These are phyloP conservation scores for Colletotrichum navitas DNA, from an alignment of 2,329 filamentous ascomycete species.

Conservation along the genomic window DNA sequence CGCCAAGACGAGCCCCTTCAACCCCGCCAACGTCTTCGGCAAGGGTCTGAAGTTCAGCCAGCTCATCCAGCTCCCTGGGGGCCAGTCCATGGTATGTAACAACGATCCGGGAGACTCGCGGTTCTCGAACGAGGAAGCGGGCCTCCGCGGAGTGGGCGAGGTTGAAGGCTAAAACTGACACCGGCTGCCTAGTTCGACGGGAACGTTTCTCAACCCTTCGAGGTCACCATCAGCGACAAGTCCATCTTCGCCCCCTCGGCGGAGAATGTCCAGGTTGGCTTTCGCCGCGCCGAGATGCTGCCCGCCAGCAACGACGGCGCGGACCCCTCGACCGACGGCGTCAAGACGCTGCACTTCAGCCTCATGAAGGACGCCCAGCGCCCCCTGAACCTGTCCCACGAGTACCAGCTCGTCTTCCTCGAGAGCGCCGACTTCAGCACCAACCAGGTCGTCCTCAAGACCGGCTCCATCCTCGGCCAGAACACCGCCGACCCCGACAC, in stretches of 20 bases:
- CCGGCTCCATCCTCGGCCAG: constrained; percentile 63
- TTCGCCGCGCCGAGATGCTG: constrained; percentile 71
- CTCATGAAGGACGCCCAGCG: constrained; percentile 64
- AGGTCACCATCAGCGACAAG: constrained; percentile 68
- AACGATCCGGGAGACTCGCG: constrained; percentile 14
- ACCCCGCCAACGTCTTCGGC: constrained; percentile 65
- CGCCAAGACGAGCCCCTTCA: constrained; percentile 61
- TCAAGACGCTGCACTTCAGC: constrained; percentile 74
- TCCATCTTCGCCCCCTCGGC: constrained; percentile 69
- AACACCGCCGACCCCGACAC: constrained; percentile 53
- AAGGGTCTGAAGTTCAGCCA: constrained; percentile 64
- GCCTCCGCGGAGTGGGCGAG: background rate
- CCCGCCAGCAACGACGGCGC: constrained; percentile 62
- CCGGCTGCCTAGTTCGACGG: constrained; percentile 55
- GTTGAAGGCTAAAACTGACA: constrained; percentile 1
- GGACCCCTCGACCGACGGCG: constrained; percentile 64
- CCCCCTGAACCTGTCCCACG: constrained; percentile 70
- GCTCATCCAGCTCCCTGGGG: constrained; percentile 61
- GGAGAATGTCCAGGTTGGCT: constrained; percentile 66
- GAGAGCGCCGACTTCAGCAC: constrained; percentile 61
- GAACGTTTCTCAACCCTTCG: constrained; percentile 57
- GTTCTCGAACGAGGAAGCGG: background rate
- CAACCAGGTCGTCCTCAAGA: constrained; percentile 68
- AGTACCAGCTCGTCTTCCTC: constrained; percentile 69
- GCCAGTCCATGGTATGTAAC: constrained; percentile 54